phyloP scores from a whole-genome alignment of 306 rosid genomes.

The Begonia loranthoides region DNA sequence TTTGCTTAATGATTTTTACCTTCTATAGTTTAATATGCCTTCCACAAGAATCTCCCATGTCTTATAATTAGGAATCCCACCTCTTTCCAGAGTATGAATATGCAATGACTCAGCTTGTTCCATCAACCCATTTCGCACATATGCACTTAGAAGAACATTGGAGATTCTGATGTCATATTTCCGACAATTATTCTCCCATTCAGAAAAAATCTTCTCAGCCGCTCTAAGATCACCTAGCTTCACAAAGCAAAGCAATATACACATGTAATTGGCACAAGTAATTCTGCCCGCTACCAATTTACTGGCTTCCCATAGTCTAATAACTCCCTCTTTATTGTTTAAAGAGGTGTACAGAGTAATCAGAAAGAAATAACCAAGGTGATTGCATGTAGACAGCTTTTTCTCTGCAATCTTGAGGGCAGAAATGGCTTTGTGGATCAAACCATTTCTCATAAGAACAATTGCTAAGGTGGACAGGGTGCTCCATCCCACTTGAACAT shows the following conservation, averaged over 20 bases:
- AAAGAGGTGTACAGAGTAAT: constrained; percentile 55
- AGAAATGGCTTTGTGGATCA: constrained; percentile 35
- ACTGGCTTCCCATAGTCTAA: constrained; percentile 61
- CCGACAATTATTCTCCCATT: constrained; percentile 54
- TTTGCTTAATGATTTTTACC: constrained; percentile 42
- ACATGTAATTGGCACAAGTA: constrained; percentile 60
- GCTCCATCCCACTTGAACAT: constrained; percentile 81
- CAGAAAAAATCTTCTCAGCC: constrained; percentile 52
- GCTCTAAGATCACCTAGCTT: constrained; percentile 46
- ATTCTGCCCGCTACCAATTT: constrained; percentile 49
- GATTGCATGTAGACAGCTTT: constrained; percentile 38
- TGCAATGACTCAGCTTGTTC: constrained; percentile 66
- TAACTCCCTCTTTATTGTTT: constrained; percentile 48
- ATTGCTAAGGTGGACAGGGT: constrained; percentile 58
- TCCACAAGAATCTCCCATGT: constrained; percentile 88
- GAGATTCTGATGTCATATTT: constrained; percentile 69
- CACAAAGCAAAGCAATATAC: constrained; percentile 46
- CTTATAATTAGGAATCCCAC: constrained; percentile 73
- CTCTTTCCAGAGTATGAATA: constrained; percentile 49
- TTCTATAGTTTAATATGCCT: constrained; percentile 45
- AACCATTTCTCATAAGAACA: constrained; percentile 43
- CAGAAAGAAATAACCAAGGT: constrained; percentile 69
- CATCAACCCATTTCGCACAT: constrained; percentile 50
- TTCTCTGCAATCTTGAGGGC: constrained; percentile 47
- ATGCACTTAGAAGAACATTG: constrained; percentile 83